Percentiles rank a stretch among this genome's conserved stretches.
Evolutionary conservation across 257 asterid species (phyloP).

Genomic region (Cynanchum wilfordii): DNA sequence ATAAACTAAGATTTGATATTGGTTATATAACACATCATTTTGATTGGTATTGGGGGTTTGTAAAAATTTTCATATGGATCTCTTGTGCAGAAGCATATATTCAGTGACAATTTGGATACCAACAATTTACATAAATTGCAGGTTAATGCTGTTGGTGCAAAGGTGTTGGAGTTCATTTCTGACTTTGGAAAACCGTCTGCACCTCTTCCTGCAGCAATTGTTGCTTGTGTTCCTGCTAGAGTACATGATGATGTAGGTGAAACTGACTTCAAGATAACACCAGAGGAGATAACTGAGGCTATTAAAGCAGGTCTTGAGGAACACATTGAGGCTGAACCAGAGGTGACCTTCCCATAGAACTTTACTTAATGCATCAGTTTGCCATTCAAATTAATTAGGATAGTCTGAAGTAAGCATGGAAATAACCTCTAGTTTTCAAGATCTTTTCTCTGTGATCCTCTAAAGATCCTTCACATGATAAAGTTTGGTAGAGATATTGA

Average conservation of each 20-base stretch:
- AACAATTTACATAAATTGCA: conserved; percentile 22
- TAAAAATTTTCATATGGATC: not conserved
- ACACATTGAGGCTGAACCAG: conserved; percentile 94
- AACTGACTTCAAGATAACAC: conserved; percentile 73
- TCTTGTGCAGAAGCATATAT: not conserved
- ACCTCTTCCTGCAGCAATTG: conserved; percentile 94
- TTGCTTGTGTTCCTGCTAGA: conserved; percentile 88
- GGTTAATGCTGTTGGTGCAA: conserved; percentile 94
- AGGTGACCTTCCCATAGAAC: conserved; percentile 43
- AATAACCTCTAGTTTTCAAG: not conserved
- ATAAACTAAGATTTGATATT: not conserved
- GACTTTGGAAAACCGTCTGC: conserved; percentile 94
- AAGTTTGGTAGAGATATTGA: conserved; percentile 2
- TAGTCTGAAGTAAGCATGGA: not conserved
- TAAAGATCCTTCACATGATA: not conserved
- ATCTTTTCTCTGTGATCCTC: not conserved
- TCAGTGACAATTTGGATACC: not conserved
- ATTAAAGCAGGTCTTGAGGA: conserved; percentile 82
- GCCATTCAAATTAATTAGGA: not conserved
- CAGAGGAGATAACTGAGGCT: conserved; percentile 75
- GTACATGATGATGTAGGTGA: conserved; percentile 89
- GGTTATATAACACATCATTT: not conserved
- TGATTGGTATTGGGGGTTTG: not conserved
- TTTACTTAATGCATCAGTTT: not conserved
- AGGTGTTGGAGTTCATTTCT: conserved; percentile 86